Evolutionary conservation across 164 flowering plant genomes (phyloP).

Genomic region (Magnolia changhungtana): DNA sequence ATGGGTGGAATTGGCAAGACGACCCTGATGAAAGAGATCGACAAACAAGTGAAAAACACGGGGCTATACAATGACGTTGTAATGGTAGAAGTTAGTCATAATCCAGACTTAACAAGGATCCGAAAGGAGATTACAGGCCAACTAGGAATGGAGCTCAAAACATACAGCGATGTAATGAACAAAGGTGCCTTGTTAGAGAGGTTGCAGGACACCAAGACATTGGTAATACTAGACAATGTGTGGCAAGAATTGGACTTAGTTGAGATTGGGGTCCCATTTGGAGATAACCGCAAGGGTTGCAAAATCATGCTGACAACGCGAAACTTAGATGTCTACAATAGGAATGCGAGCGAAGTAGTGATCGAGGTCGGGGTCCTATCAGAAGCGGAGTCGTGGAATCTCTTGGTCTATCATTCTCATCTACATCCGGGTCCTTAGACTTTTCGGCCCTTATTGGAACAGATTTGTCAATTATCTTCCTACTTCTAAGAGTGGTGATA

Average conservation of each 20-base stretch:
- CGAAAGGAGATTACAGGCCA: slow-evolving; percentile 9
- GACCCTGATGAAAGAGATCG: slow-evolving; percentile 5
- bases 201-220: slow-evolving; percentile 8
- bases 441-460: no score
- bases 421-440: no score
- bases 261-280: slow-evolving; percentile 22
- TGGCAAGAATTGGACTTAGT: slow-evolving; percentile 25
- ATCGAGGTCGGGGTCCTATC: no score
- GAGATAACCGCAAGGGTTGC: background rate
- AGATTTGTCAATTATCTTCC: no score
- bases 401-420: no score
- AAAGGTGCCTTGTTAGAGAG: slow-evolving; percentile 5
- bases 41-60: slow-evolving; percentile 1
- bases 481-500: no score
- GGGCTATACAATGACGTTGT: slow-evolving; percentile 7
- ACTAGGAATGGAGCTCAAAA: background rate
- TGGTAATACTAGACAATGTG: slow-evolving; percentile 34
- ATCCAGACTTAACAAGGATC: background rate
- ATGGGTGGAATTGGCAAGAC: slow-evolving; percentile 7
- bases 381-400: no score
- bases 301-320: slow-evolving; percentile 24
- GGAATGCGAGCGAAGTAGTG: slow-evolving; percentile 4
- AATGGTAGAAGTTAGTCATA: slow-evolving; percentile 3
- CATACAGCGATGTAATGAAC: background rate
- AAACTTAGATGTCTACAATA: slow-evolving; percentile 5